phyloP scores from a whole-genome alignment of 2,329 filamentous ascomycete species.

The Arthroderma sp. region DNA sequence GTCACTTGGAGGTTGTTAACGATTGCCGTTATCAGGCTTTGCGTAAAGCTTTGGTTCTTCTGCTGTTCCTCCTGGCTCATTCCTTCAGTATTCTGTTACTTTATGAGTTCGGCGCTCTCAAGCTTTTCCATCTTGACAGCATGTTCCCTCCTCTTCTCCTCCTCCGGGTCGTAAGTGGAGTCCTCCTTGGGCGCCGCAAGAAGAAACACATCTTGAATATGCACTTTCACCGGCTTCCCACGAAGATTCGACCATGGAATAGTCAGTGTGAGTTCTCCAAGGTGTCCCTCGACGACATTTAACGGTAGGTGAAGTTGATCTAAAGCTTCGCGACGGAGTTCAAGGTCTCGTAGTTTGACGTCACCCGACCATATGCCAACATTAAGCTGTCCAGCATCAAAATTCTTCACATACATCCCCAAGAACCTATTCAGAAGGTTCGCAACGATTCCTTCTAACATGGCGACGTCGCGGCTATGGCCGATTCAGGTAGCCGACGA shows the following conservation, averaged over 20 bases:
- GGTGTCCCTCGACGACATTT: constrained; percentile 89
- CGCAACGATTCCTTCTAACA: constrained; percentile 95
- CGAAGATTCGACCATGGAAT: constrained; percentile 97
- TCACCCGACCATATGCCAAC: constrained; percentile 99
- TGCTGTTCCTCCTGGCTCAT: constrained; percentile 92
- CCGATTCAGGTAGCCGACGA: constrained; percentile 84
- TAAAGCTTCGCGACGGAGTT: constrained; percentile 85
- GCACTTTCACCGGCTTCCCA: constrained; percentile 84
- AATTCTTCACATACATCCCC: constrained; percentile 99
- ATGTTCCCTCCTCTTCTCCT: constrained; percentile 76
- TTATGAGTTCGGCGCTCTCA: constrained; percentile 87
- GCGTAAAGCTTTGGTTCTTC: constrained; percentile 94
- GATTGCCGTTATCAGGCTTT: constrained; percentile 88
- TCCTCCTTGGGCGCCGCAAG: constrained; percentile 93
- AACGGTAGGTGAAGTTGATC: constrained; percentile 94
- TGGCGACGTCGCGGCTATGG: constrained; percentile 36
- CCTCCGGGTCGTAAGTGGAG: constrained; percentile 80
- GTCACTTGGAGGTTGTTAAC: constrained; percentile 97
- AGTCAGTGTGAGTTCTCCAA: constrained; percentile 78
- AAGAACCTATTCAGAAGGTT: constrained; percentile 97
- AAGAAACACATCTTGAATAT: constrained; percentile 93
- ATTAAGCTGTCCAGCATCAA: constrained; percentile 94
- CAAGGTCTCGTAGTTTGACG: constrained; percentile 84
- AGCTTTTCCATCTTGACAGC: constrained; percentile 98
- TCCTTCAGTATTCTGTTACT: constrained; percentile 82